phyloP scores from a whole-genome alignment of 441 rosid species.

The Gossypium davidsonii region DNA sequence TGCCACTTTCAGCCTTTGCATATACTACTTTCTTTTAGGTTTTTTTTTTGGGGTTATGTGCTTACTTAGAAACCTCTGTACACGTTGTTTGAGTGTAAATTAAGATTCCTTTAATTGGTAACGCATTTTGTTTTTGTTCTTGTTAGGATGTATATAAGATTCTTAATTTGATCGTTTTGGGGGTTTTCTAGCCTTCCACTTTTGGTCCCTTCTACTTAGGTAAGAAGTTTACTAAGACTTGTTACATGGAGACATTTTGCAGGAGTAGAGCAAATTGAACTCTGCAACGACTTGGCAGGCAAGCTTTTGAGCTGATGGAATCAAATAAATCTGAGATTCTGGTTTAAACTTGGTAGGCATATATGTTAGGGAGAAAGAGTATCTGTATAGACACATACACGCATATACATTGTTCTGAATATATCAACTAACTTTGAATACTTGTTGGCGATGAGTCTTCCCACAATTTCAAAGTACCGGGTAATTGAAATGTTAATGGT shows the following conservation, averaged over 20 bases:
- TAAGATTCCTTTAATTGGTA: not conserved
- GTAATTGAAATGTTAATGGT: not conserved
- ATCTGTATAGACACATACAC: not conserved
- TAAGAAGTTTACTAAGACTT: slow-evolving; percentile 1
- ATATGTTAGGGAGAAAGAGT: not conserved
- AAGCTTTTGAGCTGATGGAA: not conserved
- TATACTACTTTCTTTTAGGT: too few species aligned
- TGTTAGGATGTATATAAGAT: slow-evolving; percentile 15
- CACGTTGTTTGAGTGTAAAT: too few species aligned
- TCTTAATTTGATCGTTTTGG: slow-evolving; percentile 7
- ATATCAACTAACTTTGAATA: not conserved
- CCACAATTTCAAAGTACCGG: not conserved
- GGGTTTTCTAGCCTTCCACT: not conserved
- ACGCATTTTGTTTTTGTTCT: not conserved
- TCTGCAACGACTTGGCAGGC: not conserved
- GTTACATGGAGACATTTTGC: not conserved
- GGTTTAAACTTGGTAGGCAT: not conserved
- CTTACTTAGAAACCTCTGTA: too few species aligned
- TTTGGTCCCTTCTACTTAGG: slow-evolving; percentile 5
- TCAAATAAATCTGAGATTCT: not conserved
- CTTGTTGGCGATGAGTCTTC: not conserved
- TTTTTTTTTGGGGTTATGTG: too few species aligned
- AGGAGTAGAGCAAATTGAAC: not conserved
- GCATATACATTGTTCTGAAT: not conserved
- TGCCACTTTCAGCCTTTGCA: not conserved